Evolutionary conservation across 441 rosid genomes (phyloP).

Genomic region (Euphorbia celastroides): DNA sequence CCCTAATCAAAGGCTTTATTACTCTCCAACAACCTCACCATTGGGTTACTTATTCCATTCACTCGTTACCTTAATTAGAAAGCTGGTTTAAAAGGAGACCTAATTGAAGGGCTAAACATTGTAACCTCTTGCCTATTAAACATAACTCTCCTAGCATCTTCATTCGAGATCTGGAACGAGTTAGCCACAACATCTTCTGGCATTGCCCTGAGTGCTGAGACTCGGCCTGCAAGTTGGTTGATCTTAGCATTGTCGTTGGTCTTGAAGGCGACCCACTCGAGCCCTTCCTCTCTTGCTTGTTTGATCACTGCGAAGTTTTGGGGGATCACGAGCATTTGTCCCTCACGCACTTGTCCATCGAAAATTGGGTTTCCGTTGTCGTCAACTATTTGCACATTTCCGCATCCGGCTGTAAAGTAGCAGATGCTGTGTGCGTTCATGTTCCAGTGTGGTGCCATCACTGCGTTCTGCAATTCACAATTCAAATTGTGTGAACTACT

Average conservation of each 20-base stretch:
- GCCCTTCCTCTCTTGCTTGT: constrained; percentile 38
- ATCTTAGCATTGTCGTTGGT: constrained; percentile 49
- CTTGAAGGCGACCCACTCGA: constrained; percentile 59
- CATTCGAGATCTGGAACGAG: constrained; percentile 46
- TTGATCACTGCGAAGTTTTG: constrained; percentile 51
- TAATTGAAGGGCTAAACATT: constrained; percentile 14
- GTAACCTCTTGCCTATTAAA: constrained; percentile 17
- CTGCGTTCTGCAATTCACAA: background rate
- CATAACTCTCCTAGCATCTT: constrained; percentile 31
- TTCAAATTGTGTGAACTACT: background rate
- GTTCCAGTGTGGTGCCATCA: background rate
- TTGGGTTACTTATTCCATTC: too few species aligned
- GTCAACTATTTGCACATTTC: constrained; percentile 1
- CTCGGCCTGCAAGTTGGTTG: constrained; percentile 45
- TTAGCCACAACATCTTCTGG: constrained; percentile 54
- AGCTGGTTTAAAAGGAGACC: background rate
- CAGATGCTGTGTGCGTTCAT: background rate
- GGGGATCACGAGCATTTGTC: constrained; percentile 15
- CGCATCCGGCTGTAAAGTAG: background rate
- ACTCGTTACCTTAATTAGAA: too few species aligned
- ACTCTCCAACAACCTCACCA: too few species aligned
- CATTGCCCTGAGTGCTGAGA: constrained; percentile 41
- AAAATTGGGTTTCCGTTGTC: background rate
- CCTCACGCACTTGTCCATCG: background rate
- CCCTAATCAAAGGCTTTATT: too few species aligned